Evolutionary conservation across 2,329 filamentous ascomycete genomes (phyloP).

Genomic region (Arthrobotrys musiformis): DNA sequence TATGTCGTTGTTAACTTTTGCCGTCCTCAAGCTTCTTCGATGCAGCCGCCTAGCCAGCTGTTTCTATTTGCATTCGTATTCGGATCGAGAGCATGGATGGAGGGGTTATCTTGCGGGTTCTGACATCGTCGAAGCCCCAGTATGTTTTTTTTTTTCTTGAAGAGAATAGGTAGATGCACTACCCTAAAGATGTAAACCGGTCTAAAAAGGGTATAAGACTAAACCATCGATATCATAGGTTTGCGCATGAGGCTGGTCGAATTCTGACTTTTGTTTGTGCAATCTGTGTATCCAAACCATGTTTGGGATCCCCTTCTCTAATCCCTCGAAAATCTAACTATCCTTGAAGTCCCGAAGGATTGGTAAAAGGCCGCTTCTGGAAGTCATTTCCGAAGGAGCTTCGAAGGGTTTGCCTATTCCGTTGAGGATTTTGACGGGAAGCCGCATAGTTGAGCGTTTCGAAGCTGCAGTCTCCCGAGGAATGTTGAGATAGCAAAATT

Average conservation of each 20-base stretch:
- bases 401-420: conserved; percentile 42
- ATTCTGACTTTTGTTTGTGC: not conserved
- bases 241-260: not conserved
- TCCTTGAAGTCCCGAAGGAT: conserved; percentile 14
- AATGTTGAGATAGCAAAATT: conserved; percentile 36
- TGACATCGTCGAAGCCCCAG: conserved; percentile 11
- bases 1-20: conserved; percentile 2
- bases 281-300: not conserved
- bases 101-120: conserved; percentile 15
- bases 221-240: conserved; percentile 7
- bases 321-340: not conserved
- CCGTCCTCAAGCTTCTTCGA: conserved; percentile 27
- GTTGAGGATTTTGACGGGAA: conserved; percentile 21
- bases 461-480: conserved; percentile 41
- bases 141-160: conserved; percentile 1
- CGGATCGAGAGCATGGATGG: conserved; percentile 5
- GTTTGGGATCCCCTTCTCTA: conserved; percentile 1
- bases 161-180: not conserved
- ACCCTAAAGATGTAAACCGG: conserved; percentile 21
- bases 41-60: conserved; percentile 1
- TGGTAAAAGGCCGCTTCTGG: conserved; percentile 45
- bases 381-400: conserved; percentile 54
- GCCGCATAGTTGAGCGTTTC: conserved; percentile 40
- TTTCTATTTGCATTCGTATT: conserved; percentile 1
- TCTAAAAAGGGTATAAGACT: conserved; percentile 3